Evolutionary conservation across 23 red algal genomes (phyloP).

Genomic region (Cyanidiococcus yangmingshanensis): DNA sequence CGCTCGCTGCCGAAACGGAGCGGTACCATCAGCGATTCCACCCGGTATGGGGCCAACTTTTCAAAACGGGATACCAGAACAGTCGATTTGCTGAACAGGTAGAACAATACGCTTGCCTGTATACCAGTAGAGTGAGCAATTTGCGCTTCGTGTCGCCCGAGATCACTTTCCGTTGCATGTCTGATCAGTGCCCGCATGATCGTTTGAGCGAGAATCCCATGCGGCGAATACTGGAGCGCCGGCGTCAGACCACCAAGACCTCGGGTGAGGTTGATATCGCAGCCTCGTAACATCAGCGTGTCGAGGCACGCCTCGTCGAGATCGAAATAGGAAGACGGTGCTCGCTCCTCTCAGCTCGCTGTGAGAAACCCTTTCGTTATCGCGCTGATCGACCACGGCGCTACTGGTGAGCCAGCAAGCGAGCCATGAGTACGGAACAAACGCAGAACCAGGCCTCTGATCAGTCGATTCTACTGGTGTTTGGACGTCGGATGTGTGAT

Average conservation of each 20-base stretch:
- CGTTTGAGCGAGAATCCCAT: slow-evolving; percentile 59
- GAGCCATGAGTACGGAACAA: no score
- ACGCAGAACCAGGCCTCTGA: no score
- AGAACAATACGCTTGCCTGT: slow-evolving; percentile 96
- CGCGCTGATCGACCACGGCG: no score
- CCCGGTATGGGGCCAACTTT: slow-evolving; percentile 89
- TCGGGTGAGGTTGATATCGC: not conserved
- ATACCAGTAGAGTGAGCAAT: slow-evolving; percentile 79
- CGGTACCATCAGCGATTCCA: slow-evolving; percentile 75
- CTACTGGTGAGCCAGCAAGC: no score
- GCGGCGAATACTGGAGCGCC: slow-evolving; percentile 45
- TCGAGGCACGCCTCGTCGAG: no score
- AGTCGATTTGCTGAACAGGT: slow-evolving; percentile 95
- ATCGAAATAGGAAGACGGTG: no score
- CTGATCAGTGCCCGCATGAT: slow-evolving; percentile 91
- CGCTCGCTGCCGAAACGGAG: slow-evolving; percentile 48
- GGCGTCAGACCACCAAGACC: slow-evolving; percentile 25
- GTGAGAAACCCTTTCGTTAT: no score
- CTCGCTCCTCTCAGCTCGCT: no score
- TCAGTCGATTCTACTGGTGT: no score
- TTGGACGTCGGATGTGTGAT: no score
- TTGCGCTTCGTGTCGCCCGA: slow-evolving; percentile 65
- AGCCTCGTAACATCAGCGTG: not conserved
- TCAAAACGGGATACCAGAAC: slow-evolving; percentile 96
- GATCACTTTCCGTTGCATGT: slow-evolving; percentile 73